Conservation (phyloP, 495 filamentous ascomycete species). For the Usnea hakonensis region DNA sequence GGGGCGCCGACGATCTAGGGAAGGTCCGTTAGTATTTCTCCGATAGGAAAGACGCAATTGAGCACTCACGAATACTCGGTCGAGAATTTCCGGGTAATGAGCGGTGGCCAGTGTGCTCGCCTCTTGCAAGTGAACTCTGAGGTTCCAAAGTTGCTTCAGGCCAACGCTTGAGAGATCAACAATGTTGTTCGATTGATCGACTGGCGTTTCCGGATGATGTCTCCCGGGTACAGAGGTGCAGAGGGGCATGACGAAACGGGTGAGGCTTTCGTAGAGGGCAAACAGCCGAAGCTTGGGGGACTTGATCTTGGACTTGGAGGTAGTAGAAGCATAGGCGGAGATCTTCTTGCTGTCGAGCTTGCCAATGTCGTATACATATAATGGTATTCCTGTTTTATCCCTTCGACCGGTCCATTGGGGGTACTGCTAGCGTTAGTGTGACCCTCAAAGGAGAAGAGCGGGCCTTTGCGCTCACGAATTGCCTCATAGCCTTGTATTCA, state of each 20-base stretch:
- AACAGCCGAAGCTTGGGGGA: constrained; percentile 68
- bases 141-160: constrained; percentile 86
- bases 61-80: constrained; percentile 66
- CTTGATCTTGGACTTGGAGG: constrained; percentile 47
- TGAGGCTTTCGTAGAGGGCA: constrained; percentile 81
- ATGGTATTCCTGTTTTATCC: constrained; percentile 78
- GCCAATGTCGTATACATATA: constrained; percentile 81
- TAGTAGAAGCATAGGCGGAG: constrained; percentile 56
- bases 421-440: constrained; percentile 48
- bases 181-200: constrained; percentile 82
- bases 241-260: constrained; percentile 77
- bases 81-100: constrained; percentile 85
- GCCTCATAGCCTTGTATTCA: constrained; percentile 69
- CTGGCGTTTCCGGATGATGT: constrained; percentile 62
- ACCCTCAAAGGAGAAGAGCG: not conserved
- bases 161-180: constrained; percentile 80
- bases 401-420: constrained; percentile 88
- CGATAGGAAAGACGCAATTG: not conserved
- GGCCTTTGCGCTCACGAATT: constrained; percentile 51
- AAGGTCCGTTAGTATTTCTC: not conserved
- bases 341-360: constrained; percentile 76
- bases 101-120: constrained; percentile 78
- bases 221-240: constrained; percentile 63
- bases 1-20: constrained; percentile 76
- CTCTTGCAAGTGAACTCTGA: constrained; percentile 87